These are phyloP conservation scores for Gracilaria vermiculophylla DNA, from an alignment of 23 red algal genomes.

Conservation along the genomic window DNA sequence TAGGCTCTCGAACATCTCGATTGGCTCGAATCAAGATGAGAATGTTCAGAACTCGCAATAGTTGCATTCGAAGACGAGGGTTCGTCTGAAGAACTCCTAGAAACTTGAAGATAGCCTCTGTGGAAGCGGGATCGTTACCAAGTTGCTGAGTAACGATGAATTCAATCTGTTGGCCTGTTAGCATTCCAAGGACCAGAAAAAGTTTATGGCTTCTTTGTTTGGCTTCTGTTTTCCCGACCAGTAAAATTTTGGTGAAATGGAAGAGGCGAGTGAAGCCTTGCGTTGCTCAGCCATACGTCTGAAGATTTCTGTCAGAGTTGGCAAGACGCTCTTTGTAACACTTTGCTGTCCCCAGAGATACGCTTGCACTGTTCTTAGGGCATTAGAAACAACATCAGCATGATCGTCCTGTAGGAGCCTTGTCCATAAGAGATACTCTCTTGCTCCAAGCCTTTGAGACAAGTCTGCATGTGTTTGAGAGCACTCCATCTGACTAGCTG, in stretches of 20 bases:
- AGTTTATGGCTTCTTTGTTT: neutral
- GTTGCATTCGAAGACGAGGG: neutral
- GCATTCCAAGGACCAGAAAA: neutral
- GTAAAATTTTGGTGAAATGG: neutral
- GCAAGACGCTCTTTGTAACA: slow-evolving; percentile 4
- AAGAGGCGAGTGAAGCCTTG: neutral
- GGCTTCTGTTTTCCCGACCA: neutral
- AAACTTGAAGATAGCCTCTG: slow-evolving; percentile 14
- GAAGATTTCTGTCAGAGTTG: slow-evolving; percentile 29
- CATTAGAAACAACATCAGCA: neutral
- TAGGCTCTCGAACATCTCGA: neutral
- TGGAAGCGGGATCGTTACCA: slow-evolving; percentile 11
- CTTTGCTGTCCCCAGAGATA: neutral
- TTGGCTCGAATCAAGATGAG: neutral
- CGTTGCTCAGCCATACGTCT: neutral
- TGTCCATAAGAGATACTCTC: slow-evolving; percentile 11
- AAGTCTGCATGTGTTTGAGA: neutral
- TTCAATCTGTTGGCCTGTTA: too few species aligned
- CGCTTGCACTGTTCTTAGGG: slow-evolving; percentile 5
- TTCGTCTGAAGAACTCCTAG: neutral
- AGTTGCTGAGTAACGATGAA: slow-evolving; percentile 2
- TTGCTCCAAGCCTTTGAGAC: neutral
- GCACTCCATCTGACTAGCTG: neutral
- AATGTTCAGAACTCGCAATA: neutral
- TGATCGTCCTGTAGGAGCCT: slow-evolving; percentile 26